Conservation (phyloP, 805 yeast species). For the Middelhovenomyces tepae region DNA sequence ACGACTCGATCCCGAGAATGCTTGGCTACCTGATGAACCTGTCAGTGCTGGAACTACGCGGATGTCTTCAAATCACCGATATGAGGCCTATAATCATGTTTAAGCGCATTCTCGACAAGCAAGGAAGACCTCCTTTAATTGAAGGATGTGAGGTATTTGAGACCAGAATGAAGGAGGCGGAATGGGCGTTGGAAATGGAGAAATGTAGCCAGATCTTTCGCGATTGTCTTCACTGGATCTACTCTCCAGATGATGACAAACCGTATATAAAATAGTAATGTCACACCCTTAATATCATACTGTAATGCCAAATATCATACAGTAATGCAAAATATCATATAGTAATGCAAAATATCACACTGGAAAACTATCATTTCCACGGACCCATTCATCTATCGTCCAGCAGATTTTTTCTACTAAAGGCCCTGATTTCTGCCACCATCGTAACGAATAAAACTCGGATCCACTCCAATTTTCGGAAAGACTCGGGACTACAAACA, state of each 20-base stretch:
- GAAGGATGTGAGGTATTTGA: slow-evolving; percentile 74
- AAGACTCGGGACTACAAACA: too few relatives aligned
- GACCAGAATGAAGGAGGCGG: slow-evolving; percentile 49
- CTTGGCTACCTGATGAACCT: slow-evolving; percentile 44
- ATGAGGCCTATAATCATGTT: slow-evolving; percentile 60
- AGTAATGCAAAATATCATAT: too few relatives aligned
- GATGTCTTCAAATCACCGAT: slow-evolving; percentile 47
- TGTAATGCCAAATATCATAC: too few relatives aligned
- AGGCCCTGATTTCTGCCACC: too few relatives aligned
- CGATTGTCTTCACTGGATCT: slow-evolving; percentile 49
- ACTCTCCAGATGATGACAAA: slow-evolving; percentile 9
- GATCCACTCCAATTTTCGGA: too few relatives aligned
- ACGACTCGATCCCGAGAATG: slow-evolving; percentile 48
- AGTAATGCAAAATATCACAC: too few relatives aligned
- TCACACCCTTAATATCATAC: too few relatives aligned
- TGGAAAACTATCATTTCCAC: too few relatives aligned
- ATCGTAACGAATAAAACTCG: too few relatives aligned
- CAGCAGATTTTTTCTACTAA: too few relatives aligned
- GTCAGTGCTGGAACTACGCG: slow-evolving; percentile 69
- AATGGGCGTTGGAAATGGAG: slow-evolving; percentile 45
- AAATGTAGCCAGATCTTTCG: slow-evolving; percentile 48
- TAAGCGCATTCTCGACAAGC: slow-evolving; percentile 34
- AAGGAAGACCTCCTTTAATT: slow-evolving; percentile 45
- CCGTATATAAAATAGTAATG: too few relatives aligned
- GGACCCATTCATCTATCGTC: too few relatives aligned